Evolutionary conservation across 192 early-diverging fungal species (phyloP), one percentile per base, ranked within the genome.

Genomic region (Allomyces javanicus): DNA sequence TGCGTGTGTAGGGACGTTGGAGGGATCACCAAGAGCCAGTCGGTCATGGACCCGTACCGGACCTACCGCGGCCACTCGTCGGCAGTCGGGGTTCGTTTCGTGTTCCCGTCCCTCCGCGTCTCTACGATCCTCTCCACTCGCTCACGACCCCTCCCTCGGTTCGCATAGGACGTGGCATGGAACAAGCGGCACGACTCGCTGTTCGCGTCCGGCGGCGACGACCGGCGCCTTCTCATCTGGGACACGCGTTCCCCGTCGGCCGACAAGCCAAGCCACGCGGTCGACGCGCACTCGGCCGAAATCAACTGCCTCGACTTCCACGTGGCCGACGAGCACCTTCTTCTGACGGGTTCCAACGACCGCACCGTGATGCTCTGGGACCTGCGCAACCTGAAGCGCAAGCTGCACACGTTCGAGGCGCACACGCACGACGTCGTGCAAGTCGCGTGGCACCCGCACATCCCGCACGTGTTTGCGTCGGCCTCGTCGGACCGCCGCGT

Each of bases 191-290:
- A 91, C 71, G 81, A 89, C 24, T 81, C 85, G 61, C 75, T 99
- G 45, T 99, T 99, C 78, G 96, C 91, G 4, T 96, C 93, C 25
- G 96, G 96, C 19, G 94, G 92, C 58, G 96, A 99, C 75, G 96
- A 99, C 75, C 87, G 86, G 64, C 84, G 87, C 62, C 80, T 99
- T 64, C 73, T 94, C 63, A 85, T 99, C 87, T 99, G 96, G 96
- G 96, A 99, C 78, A 89, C 85, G n/a, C 87, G 96, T 62, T 79
- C 79, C 63, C 75, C 81, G 0, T 78, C 79, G 0, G 74, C 70
- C 21, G 75, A 80, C 65, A 80, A 83, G 64, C 87, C 93, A 0
- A 73, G 78, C 10, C 81, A 86, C 55, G 81, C 83, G 62, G 80
- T 92, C 21, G 77, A 86, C 19, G 96, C 93, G 7, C 96, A 99